Evolutionary conservation across 805 yeast species (phyloP).

Genomic region (Wilhelminamyces savonicus): DNA sequence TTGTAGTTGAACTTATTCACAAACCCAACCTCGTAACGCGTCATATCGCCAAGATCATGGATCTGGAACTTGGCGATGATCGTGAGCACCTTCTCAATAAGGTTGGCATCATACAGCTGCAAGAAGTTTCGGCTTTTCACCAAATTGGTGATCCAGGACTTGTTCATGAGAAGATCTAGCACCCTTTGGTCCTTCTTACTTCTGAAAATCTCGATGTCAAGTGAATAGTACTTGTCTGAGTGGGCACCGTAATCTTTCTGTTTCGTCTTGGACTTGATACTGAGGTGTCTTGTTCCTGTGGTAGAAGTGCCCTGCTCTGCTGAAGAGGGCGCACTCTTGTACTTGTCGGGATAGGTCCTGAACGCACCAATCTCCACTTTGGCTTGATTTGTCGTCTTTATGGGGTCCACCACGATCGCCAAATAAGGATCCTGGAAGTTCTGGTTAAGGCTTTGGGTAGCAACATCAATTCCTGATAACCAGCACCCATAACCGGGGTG

Average conservation of each 20-base stretch:
- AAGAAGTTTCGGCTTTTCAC: no score
- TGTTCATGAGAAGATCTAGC: constrained; percentile 19
- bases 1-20: constrained; percentile 3
- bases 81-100: constrained; percentile 3
- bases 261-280: no score
- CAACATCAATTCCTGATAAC: constrained; percentile 89
- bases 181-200: constrained; percentile 44
- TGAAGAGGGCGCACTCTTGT: constrained; percentile 36
- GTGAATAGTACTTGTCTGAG: constrained; percentile 59
- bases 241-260: constrained; percentile 66
- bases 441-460: constrained; percentile 82
- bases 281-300: not conserved
- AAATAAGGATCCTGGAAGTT: constrained; percentile 86
- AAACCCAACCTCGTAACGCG: constrained; percentile 1
- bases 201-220: constrained; percentile 56
- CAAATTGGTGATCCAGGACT: constrained; percentile 17
- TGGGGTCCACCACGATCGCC: constrained; percentile 85
- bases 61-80: constrained; percentile 5
- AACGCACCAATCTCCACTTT: constrained; percentile 84
- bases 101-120: no score
- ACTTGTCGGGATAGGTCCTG: constrained; percentile 54
- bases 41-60: constrained; percentile 3
- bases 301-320: not conserved
- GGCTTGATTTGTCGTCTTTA: constrained; percentile 54
- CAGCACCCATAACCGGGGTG: constrained; percentile 98